These are phyloP conservation scores for Rhodofomes roseus DNA, from an alignment of 1,284 basidiomycete genomes.

Conservation along the genomic window DNA sequence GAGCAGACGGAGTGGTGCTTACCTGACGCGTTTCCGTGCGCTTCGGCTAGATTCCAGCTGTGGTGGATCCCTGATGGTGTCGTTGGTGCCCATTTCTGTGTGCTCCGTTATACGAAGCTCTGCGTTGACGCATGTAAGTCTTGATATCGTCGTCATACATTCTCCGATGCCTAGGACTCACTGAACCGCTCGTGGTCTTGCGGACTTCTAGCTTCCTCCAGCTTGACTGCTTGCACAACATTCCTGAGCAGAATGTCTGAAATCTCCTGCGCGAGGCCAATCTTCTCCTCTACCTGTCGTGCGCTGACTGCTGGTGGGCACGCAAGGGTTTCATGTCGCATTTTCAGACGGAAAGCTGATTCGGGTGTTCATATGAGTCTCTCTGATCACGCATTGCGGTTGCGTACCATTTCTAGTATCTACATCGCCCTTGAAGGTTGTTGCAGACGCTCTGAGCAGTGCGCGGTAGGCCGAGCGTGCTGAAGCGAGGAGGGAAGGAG, in stretches of 20 bases:
- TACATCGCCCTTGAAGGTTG: slow-evolving; percentile 55
- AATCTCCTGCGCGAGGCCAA: slow-evolving; percentile 56
- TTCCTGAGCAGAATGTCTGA: slow-evolving; percentile 67
- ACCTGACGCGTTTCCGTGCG: slow-evolving; percentile 35
- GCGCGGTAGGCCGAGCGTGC: slow-evolving; percentile 72
- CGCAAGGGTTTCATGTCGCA: slow-evolving; percentile 50
- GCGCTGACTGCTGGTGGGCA: slow-evolving; percentile 40
- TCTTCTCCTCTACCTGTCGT: slow-evolving; percentile 47
- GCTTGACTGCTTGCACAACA: slow-evolving; percentile 62
- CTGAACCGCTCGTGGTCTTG: slow-evolving; percentile 51
- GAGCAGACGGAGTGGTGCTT: slow-evolving; percentile 8
- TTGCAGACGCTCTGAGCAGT: slow-evolving; percentile 58
- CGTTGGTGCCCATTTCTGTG: slow-evolving; percentile 74
- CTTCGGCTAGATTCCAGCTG: slow-evolving; percentile 42
- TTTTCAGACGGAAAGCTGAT: slow-evolving; percentile 66
- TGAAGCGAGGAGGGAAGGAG: slow-evolving; percentile 12
- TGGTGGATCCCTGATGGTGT: slow-evolving; percentile 56
- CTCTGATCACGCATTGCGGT: not conserved
- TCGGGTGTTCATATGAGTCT: not conserved
- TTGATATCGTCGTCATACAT: not conserved
- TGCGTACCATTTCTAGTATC: slow-evolving; percentile 22
- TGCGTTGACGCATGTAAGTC: slow-evolving; percentile 23
- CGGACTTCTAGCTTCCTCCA: slow-evolving; percentile 27
- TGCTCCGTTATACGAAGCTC: slow-evolving; percentile 62
- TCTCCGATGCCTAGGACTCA: slow-evolving; percentile 27